Evolutionary conservation across 257 asterid genomes (phyloP), one percentile per base, ranked within the genome.

Genomic region (Asclepias syriaca): DNA sequence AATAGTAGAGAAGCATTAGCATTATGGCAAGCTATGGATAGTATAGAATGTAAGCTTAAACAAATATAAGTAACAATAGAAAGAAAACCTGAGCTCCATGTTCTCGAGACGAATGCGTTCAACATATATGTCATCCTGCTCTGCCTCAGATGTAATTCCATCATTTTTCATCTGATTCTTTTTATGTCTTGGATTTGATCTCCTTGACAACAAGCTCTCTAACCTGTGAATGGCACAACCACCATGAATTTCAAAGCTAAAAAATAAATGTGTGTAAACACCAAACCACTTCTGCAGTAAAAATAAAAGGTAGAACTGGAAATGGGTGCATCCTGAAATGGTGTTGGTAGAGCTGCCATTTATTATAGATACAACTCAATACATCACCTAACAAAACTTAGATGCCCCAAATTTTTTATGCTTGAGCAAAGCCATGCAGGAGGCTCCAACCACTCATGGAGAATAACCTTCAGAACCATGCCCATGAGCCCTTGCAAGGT

Each of bases 81-180:
- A 34, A 37, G 10, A 37, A 78, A 69, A 94, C 99, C 97, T 94
- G 84, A 87, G 82, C 53, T 85, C 95, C 93, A 94, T 86, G 77
- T 87, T 94, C 78, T 94, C 90, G 68, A 94, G 89, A 48, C 98
- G 96, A 80, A 94, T 81, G 55, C 97, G 99, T 78, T 94, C 97
- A 84, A 91, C 94, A 71, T 81, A 81, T 49, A 89, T 66, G 71
- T 79, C 96, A 71, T 84, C 87, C 63, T 80, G 84, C 24, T 76
- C 80, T 64, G 55, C 74, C 73, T 87, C 95, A 77, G 83, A 66
- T 55, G 69, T 70, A 71, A 77, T 63, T 65, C 80, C 95, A 39
- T 88, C 93, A 21, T 84, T 88, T 45, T 81, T 84, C 77, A 79
- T 87, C 24, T 84, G 76, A 55, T 87, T 86, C 72, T 65, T 83